These are phyloP conservation scores for Medicago truncatula DNA, from an alignment of 306 rosid species.

Conservation along the genomic window MtrunA17r5.0-ANR NC_053042.1:53992501-53993000, in stretches of 20 bases:
- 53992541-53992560: not conserved
- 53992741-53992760: not conserved
- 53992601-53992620: conserved; percentile 32
- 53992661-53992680: conserved; percentile 19
- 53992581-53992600: conserved; percentile 37
- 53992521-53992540: conserved; percentile 43
- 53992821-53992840: conserved; percentile 26
- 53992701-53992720: not conserved
- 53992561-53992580: conserved; percentile 41
- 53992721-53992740: conserved; percentile 1
- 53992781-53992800: conserved; percentile 9
- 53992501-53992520: conserved; percentile 47
- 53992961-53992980: too few relatives aligned
- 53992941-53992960: too few relatives aligned
- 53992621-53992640: not conserved
- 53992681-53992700: conserved; percentile 36
- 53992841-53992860: not conserved
- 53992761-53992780: not conserved
- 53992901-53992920: too few relatives aligned
- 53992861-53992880: too few relatives aligned
- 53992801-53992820: conserved; percentile 7
- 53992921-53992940: too few relatives aligned
- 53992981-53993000: too few relatives aligned
- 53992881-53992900: fast-evolving
- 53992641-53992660: not conserved